These are phyloP conservation scores for Isatis lusitanica DNA, from an alignment of 441 rosid species.

Conservation along the genomic window DNA sequence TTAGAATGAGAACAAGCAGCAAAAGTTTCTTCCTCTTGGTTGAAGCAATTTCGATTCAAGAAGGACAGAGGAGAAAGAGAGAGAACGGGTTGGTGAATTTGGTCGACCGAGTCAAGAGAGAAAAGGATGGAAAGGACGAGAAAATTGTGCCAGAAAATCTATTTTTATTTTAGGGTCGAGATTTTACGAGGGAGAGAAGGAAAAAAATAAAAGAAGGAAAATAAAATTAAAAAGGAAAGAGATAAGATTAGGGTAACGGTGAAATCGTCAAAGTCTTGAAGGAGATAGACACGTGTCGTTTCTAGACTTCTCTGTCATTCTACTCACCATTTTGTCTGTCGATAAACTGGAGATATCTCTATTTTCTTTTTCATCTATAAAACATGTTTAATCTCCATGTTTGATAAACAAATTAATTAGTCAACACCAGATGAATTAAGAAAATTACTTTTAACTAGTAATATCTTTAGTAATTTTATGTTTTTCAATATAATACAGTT, in stretches of 20 bases:
- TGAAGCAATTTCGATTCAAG: conserved; percentile 42
- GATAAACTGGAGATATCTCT: neutral
- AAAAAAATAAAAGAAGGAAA: neutral
- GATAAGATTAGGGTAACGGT: conserved; percentile 35
- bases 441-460: no score
- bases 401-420: no score
- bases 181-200: conserved; percentile 30
- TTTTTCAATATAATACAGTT: no score
- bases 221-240: neutral
- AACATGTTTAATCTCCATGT: no score
- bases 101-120: conserved; percentile 46
- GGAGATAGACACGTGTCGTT: conserved; percentile 35
- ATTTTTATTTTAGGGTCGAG: conserved; percentile 25
- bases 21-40: neutral
- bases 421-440: no score
- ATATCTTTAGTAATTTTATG: no score
- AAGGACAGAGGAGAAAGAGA: no score
- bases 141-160: conserved; percentile 29
- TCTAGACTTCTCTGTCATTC: conserved; percentile 6
- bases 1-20: neutral
- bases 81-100: conserved; percentile 34
- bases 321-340: conserved; percentile 34
- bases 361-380: neutral
- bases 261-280: conserved; percentile 34
- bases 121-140: conserved; percentile 38